Evolutionary conservation across 768 basidiomycete genomes (phyloP), one percentile per base, ranked within the genome.

Genomic region (Dioszegia hungarica): DNA sequence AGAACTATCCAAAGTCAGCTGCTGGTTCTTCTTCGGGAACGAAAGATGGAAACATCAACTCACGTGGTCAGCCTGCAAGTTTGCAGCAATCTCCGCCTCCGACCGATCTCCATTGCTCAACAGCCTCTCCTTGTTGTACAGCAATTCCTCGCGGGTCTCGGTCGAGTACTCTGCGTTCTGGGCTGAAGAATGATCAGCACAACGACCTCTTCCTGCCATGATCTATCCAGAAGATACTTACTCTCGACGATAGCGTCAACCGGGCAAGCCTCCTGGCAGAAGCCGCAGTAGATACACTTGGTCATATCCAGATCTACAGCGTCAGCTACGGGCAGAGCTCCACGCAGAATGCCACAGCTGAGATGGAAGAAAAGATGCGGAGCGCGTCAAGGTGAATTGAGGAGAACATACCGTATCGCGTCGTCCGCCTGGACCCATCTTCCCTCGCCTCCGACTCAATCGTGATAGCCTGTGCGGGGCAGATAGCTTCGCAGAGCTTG

Each of bases 231-330:
- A n/a, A n/a, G n/a, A n/a, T n/a, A 80, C 90, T 63, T 74, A 94
- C 93, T 94, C 81, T 98, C 95, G 53, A 99, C 95, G 68, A 99
- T 98, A 58, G 95, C 95, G 78, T 98, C 95, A 56, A 98, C 95
- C 1, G 95, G 95, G 76, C 95, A 99, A 28, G 95, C 95, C 79
- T 98, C 95, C 78, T 98, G 94, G 77, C 95, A 98, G 82, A 97
- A 98, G 52, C 95, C 95, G 78, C 95, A 99, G 81, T 99, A 99
- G 72, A 99, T 99, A 79, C 95, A 98, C 82, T 81, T 98, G 58
- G 95, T 99, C 95, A 99, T 99, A 77, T 99, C 95, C 69, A 98
- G 92, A 79, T 98, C 90, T 93, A 27, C 1, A 3, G 5, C 11
- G 19, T 39, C 31, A 40, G 54, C 37, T 20, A 28, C 3, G n/a